Evolutionary conservation across 2,329 filamentous ascomycete species (phyloP).

Genomic region (Pezicula radicicola): DNA sequence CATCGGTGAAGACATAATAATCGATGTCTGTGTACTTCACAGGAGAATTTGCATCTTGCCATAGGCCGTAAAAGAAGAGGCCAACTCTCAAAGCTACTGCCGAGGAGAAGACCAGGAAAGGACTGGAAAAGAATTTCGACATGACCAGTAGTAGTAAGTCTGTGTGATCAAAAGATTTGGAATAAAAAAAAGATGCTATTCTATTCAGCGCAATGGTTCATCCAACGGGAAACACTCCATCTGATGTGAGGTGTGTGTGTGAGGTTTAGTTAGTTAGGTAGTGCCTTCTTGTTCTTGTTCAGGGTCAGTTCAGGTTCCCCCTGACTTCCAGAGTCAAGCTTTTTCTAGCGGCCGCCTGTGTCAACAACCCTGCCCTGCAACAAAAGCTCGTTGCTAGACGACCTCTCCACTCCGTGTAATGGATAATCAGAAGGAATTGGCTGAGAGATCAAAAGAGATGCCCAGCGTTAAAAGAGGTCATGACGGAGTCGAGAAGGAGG

Average conservation of each 20-base stretch:
- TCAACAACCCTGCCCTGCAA: too few species aligned
- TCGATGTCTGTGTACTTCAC: slow-evolving; percentile 99
- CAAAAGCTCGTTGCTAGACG: not conserved
- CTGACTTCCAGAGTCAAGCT: too few species aligned
- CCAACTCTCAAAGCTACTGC: slow-evolving; percentile 63
- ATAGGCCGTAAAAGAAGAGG: slow-evolving; percentile 84
- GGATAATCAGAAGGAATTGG: slow-evolving; percentile 10
- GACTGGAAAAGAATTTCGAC: slow-evolving; percentile 24
- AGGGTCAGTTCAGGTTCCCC: too few species aligned
- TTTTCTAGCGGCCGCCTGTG: too few species aligned
- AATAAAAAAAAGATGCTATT: too few species aligned
- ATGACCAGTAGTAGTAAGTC: slow-evolving; percentile 4
- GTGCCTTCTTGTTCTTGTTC: too few species aligned
- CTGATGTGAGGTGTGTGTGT: too few species aligned
- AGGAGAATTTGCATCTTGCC: slow-evolving; percentile 87
- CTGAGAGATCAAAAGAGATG: slow-evolving; percentile 16
- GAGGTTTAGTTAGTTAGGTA: too few species aligned
- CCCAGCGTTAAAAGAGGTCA: slow-evolving; percentile 50
- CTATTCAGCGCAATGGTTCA: too few species aligned
- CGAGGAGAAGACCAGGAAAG: slow-evolving; percentile 50
- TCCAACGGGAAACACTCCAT: too few species aligned
- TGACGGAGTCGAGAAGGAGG: slow-evolving; percentile 41
- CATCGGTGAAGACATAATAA: slow-evolving; percentile 97
- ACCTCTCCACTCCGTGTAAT: not conserved
- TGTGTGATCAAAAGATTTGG: not conserved